Evolutionary conservation across 345 rosid species (phyloP).

Genomic region (Excoecaria agallocha): DNA sequence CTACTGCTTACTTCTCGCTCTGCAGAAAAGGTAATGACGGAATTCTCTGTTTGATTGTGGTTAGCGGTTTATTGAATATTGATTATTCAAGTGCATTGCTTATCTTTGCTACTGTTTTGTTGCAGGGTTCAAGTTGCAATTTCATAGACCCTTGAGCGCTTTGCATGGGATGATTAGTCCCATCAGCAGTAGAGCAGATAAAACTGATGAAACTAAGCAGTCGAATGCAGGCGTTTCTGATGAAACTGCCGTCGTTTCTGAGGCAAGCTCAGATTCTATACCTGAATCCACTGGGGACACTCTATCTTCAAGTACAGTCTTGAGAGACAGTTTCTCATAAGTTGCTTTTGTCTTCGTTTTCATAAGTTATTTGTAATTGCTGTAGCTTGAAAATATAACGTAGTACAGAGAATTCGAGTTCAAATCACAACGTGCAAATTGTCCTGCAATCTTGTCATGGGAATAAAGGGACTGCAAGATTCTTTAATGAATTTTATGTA

Average conservation of each 20-base stretch:
- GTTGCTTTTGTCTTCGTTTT: neutral
- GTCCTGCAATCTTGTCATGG: neutral
- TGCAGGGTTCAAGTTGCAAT: conserved; percentile 49
- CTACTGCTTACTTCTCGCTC: conserved; percentile 55
- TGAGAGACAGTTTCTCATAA: neutral
- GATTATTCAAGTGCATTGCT: neutral
- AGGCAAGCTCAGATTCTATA: conserved; percentile 24
- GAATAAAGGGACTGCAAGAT: neutral
- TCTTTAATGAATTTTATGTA: neutral
- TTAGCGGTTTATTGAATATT: neutral
- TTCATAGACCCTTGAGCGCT: conserved; percentile 32
- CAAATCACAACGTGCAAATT: neutral
- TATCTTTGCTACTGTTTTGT: conserved; percentile 11
- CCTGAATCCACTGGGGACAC: conserved; percentile 25
- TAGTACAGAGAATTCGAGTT: neutral
- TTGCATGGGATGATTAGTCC: conserved; percentile 24
- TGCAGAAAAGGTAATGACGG: conserved; percentile 45
- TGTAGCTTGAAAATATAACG: neutral
- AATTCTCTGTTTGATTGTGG: too few relatives aligned
- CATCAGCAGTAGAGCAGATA: conserved; percentile 19
- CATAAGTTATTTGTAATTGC: neutral
- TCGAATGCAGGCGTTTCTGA: conserved; percentile 19
- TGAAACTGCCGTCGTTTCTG: conserved; percentile 30
- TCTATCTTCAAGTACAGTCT: conserved; percentile 34
- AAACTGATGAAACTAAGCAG: conserved; percentile 20